Percentiles rank a stretch among this genome's conserved stretches.
Conservation (phyloP, 306 rosid genomes). For the Rosa chinensis region DNA sequence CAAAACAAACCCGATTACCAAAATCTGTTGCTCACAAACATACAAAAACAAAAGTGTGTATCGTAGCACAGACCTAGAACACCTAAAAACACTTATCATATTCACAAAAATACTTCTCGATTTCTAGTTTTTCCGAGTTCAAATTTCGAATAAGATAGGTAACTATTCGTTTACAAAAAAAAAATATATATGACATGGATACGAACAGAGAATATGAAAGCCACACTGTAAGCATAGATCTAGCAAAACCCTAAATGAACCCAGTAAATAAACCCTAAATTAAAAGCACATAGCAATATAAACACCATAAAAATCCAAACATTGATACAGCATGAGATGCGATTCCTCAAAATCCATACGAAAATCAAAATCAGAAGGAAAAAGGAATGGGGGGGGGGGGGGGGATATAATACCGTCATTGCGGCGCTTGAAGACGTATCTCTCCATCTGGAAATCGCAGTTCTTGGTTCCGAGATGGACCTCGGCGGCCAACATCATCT, state of each 20-base stretch:
- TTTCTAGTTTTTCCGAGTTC: not conserved
- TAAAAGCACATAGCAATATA: not conserved
- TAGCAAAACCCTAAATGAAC: not conserved
- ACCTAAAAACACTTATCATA: not conserved
- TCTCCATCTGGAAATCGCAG: conserved; percentile 81
- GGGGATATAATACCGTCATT: conserved; percentile 53
- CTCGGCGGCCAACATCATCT: conserved; percentile 85
- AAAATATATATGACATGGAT: no score
- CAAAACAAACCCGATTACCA: not conserved
- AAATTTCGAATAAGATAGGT: not conserved
- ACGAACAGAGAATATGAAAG: not conserved
- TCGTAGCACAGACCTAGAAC: not conserved
- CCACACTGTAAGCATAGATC: not conserved
- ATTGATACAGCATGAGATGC: not conserved
- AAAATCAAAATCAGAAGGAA: not conserved
- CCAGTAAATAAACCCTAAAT: not conserved
- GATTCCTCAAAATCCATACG: not conserved
- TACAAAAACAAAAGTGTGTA: not conserved
- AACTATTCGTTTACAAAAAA: not conserved
- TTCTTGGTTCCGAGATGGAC: conserved; percentile 92
- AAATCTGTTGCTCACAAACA: not conserved
- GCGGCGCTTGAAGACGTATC: conserved; percentile 89
- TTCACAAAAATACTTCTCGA: not conserved
- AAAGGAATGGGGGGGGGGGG: no score
- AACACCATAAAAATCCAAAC: not conserved